These are phyloP conservation scores for Podaxis pistillaris DNA, from an alignment of 768 basidiomycete genomes.

Conservation along the genomic window DNA sequence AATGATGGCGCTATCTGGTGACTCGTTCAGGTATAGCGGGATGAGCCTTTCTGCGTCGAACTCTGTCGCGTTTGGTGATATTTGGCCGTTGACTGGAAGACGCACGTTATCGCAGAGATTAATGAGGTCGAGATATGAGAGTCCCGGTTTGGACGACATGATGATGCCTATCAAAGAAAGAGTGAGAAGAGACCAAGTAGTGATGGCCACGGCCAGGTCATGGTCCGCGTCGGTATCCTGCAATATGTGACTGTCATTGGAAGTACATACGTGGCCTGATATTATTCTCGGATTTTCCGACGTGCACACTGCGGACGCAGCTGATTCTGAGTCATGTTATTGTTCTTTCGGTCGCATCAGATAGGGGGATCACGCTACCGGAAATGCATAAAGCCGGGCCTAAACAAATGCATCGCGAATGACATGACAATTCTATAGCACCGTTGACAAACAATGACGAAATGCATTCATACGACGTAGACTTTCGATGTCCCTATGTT, in stretches of 20 bases:
- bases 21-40: slow-evolving; percentile 15
- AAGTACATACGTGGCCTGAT: background rate
- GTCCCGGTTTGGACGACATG: slow-evolving; percentile 14
- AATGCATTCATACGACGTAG: too few species aligned
- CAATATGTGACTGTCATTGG: background rate
- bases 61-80: slow-evolving; percentile 17
- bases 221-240: background rate
- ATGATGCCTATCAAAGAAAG: background rate
- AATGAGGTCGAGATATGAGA: slow-evolving; percentile 63
- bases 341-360: too few species aligned
- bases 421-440: too few species aligned
- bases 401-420: too few species aligned
- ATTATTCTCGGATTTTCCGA: background rate
- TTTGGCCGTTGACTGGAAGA: slow-evolving; percentile 27
- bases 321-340: too few species aligned
- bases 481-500: too few species aligned
- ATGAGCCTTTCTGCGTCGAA: slow-evolving; percentile 19
- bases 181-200: background rate
- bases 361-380: too few species aligned
- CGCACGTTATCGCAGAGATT: slow-evolving; percentile 72
- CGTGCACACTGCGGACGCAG: background rate
- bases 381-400: too few species aligned
- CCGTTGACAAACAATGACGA: too few species aligned
- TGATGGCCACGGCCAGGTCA: background rate
- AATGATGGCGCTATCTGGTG: slow-evolving; percentile 50